Evolutionary conservation across 2,329 filamentous ascomycete genomes (phyloP), one percentile per base, ranked within the genome.

Genomic region (Microascus cirrosus): DNA sequence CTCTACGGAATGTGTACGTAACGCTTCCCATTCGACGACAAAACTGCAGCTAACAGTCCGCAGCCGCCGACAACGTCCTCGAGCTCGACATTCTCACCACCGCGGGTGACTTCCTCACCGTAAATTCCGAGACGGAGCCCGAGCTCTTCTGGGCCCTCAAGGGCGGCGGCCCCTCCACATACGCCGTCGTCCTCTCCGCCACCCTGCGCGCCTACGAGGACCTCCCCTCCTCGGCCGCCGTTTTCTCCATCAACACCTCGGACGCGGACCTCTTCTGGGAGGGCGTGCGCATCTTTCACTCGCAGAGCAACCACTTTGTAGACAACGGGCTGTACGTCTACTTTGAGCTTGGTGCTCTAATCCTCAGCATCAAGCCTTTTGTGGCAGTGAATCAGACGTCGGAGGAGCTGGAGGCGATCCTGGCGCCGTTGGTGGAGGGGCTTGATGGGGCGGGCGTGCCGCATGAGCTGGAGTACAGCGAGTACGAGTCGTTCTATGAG

Each of bases 61-160:
- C 11, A 76, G 45, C 65, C 2, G 77, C 77, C 3, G 79, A 82
- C 61, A 75, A 78, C 55, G 72, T 74, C 0, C 65, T 82, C 7
- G 69, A 74, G 36, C 73, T 71, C 62, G 69, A 77, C 20, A 72
- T 76, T 8, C 66, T 82, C 13, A 76, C 75, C 13, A 75, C 72
- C 1, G 63, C 67, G 24, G 79, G 79, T 1, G 58, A 69, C 22
- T 65, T 74, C 34, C 62, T 80, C 1, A 73, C 67, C 3, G 78
- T 78, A 2, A 75, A 72, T 45, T 70, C 66, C 2, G 66, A 70
- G 2, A 63, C 75, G 35, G 77, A 83, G 59, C 59, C 71, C 0
- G 80, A 84, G 57, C 71, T 84, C 1, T 83, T 79, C 67, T 85
- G 79, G 79, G 81, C 80, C 3, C 67, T 82, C 18, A 71, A 73